A percentile compares a stretch with the other conserved stretches of the same genome.
Conservation (phyloP, 169 alveolate genomes). For the Plasmodium blacklocki region DNA sequence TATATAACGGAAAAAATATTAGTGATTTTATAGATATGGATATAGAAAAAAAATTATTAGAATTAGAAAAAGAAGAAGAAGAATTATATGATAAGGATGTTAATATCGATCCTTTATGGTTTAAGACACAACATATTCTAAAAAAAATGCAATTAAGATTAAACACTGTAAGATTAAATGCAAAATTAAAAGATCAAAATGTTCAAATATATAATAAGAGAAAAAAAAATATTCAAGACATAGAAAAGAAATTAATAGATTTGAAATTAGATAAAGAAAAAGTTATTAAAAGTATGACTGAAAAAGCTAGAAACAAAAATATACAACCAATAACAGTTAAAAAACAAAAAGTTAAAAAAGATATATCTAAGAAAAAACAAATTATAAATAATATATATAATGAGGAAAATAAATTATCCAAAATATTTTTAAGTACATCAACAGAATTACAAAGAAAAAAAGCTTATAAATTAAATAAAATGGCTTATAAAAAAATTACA, state of each 20-base stretch:
- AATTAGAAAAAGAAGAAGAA: slow-evolving; percentile 97
- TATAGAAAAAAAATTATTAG: slow-evolving; percentile 94
- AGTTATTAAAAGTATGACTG: slow-evolving; percentile 48
- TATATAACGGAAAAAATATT: slow-evolving; percentile 97
- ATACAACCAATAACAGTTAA: not conserved
- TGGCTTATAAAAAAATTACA: slow-evolving; percentile 81
- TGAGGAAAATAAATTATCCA: slow-evolving; percentile 42
- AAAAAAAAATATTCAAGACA: slow-evolving; percentile 59
- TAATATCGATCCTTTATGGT: slow-evolving; percentile 80
- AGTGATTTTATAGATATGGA: slow-evolving; percentile 98
- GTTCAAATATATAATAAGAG: slow-evolving; percentile 60
- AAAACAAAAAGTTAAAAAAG: slow-evolving; percentile 31
- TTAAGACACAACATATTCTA: slow-evolving; percentile 61
- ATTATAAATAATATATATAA: slow-evolving; percentile 36
- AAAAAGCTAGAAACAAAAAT: slow-evolving; percentile 5
- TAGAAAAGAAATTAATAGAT: slow-evolving; percentile 51
- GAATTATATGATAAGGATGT: slow-evolving; percentile 87
- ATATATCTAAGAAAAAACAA: slow-evolving; percentile 35
- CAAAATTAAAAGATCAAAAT: slow-evolving; percentile 40
- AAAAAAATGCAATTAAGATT: slow-evolving; percentile 54
- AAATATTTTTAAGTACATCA: slow-evolving; percentile 67
- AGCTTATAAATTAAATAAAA: slow-evolving; percentile 78
- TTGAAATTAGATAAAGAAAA: slow-evolving; percentile 27
- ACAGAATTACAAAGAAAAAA: slow-evolving; percentile 77
- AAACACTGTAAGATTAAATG: slow-evolving; percentile 34